Conservation (phyloP, 2,329 filamentous ascomycete genomes). For the Dothiorella sarmentorum region DNA sequence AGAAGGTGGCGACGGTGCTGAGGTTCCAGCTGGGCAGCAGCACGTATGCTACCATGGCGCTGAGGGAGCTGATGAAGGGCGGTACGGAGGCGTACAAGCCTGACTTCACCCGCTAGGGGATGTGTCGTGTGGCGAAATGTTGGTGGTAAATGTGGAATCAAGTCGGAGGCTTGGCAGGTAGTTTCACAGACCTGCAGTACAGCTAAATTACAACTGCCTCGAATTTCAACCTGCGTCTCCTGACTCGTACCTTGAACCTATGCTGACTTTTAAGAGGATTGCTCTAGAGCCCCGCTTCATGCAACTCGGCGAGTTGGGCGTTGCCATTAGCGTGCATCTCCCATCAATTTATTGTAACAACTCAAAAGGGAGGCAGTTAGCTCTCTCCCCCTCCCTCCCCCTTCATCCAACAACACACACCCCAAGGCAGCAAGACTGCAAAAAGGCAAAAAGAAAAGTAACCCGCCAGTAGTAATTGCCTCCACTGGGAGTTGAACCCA, state of each 20-base stretch:
- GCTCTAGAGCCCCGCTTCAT: no score
- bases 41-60: conserved; percentile 80
- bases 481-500: conserved; percentile 17
- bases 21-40: conserved; percentile 74
- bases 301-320: no score
- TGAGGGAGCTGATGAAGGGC: conserved; percentile 74
- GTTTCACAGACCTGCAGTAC: not conserved
- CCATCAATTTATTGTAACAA: no score
- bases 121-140: not conserved
- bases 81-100: conserved; percentile 61
- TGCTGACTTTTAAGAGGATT: not conserved
- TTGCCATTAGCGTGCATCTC: no score
- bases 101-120: conserved; percentile 43
- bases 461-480: conserved; percentile 10
- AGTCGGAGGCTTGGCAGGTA: not conserved
- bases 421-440: not conserved
- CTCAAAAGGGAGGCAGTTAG: no score
- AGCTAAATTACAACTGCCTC: no score
- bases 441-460: not conserved
- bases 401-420: not conserved
- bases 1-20: conserved; percentile 65
- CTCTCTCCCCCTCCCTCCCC: no score
- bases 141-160: not conserved
- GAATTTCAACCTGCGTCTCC: no score
- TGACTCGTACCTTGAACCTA: not conserved